Base-by-base conservation (phyloP, 2,329 filamentous ascomycete species). In the Elsinoe australis region DNA sequence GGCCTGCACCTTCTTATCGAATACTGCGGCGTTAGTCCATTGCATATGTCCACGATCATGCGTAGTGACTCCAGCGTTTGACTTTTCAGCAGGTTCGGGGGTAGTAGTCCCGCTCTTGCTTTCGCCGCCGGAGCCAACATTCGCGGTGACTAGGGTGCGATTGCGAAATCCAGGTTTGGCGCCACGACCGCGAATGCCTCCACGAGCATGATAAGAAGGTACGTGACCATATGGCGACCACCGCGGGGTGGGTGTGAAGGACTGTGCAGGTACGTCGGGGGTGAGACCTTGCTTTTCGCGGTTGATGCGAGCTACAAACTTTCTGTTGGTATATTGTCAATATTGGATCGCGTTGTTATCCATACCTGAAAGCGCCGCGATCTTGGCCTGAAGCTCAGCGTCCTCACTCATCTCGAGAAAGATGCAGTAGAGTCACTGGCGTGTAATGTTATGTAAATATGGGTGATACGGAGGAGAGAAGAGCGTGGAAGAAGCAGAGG, bases 21-120 rank as follows among this genome's bases (percentile, higher is more conserved):
- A 92, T 1, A 90, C 77, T 12, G 79, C 78, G 15, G 82, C 78
- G 61, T 90, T 94, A 65, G 94, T 92, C 32, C 94, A 70, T 63
- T 94, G 86, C 52, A 54, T 54, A 39, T 51, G 50, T 15, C 45
- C 45, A 15, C 52, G 52, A 26, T 54, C 52, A 24, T 46, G 50
- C 18, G 51, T 54, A 8, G 47, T 50, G 26, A 54, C 44, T 9
- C 50, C 51, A 34, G 32, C 31, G n/a, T 34, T 35, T 12, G 24
- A 5, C 14, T 32, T 35, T 10, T 42, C 24, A 12, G 44, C 19
- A 19, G 47, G 38, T 22, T 47, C 41, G n/a, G 52, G 34, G 12
- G 47, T 38, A 10, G 50, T 29, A 14, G 49, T 48, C 21, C 33
- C n/a, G n/a, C 35, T 32, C 19, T 44, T 44, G 18, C 24, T 29